Base-by-base conservation (phyloP, 176 grass and related monocot species). In the Tillandsia fasciculata region DNA sequence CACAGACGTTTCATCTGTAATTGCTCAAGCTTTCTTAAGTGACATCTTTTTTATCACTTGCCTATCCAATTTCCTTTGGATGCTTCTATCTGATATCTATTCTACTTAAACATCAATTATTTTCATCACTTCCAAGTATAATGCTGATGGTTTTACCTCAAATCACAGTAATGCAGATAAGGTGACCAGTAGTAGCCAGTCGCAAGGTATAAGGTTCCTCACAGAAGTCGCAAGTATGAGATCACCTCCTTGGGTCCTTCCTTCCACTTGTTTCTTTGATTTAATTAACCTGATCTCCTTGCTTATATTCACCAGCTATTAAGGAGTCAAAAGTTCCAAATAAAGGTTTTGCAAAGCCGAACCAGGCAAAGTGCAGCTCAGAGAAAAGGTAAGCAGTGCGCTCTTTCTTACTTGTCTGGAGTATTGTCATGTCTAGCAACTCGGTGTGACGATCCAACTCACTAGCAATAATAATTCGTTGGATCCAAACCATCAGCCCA, bases 141-240 rank as follows among this genome's bases (percentile, higher is more conserved):
- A 9, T 61, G 17, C 17, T 61, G n/a, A 61, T n/a, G 17, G 58
- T 26, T 66, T 1, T 68, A 52, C 48, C 51, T 52, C 53, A 13
- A 50, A 72, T 52, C 71, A 12, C 93, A 97, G 93, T 63, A 78
- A 87, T 77, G 93, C 93, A 51, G 89, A 92, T 87, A 90, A 78
- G 67, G 83, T 92, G 23, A 97, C 93, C n/a, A 87, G 61, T 71
- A 90, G 73, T 74, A 83, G 66, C 79, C 80, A 90, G 15, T 97
- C 93, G 47, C 93, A 97, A 76, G 89, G 93, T 63, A 87, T 92
- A 83, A 87, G 89, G 74, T 92, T 97, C 72, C 93, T 97, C 69
- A 87, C 93, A 18, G 89, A 92, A 64, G 93, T 97, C 65, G 87
- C 93, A 74, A 84, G 88, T 91, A 85, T 29, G 58, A 73, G 64